Evolutionary conservation across 768 basidiomycete species (phyloP).

Genomic region (Pleurotus platypus): DNA sequence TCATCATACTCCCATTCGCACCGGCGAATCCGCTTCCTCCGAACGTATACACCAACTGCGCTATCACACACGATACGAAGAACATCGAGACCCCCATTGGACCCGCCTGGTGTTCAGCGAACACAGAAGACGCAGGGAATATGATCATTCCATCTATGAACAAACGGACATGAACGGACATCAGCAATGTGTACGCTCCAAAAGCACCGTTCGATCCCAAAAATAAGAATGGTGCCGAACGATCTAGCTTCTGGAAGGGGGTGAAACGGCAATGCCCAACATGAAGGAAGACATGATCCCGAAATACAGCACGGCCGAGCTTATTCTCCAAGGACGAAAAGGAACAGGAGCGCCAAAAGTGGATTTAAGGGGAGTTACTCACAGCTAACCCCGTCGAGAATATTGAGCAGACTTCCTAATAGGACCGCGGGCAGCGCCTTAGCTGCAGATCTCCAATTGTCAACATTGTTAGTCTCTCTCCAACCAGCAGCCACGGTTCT

Average conservation of each 20-base stretch:
- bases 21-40: slow-evolving; percentile 90
- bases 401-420: slow-evolving; percentile 80
- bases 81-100: slow-evolving; percentile 95
- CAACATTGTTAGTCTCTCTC: neutral
- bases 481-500: neutral
- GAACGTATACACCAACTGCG: slow-evolving; percentile 81
- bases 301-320: too few relatives aligned
- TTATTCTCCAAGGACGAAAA: neutral
- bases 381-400: slow-evolving; percentile 93
- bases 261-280: too few relatives aligned
- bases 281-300: too few relatives aligned
- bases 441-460: slow-evolving; percentile 21
- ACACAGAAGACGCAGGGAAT: slow-evolving; percentile 82
- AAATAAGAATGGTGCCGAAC: too few relatives aligned
- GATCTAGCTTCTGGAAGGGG: too few relatives aligned
- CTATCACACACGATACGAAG: slow-evolving; percentile 73
- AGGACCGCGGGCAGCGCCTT: slow-evolving; percentile 77
- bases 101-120: slow-evolving; percentile 61
- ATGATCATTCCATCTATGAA: slow-evolving; percentile 87
- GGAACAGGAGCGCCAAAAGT: neutral
- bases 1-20: slow-evolving; percentile 97
- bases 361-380: slow-evolving; percentile 24
- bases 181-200: too few relatives aligned
- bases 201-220: too few relatives aligned
- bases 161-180: too few relatives aligned